phyloP scores from a whole-genome alignment of 768 basidiomycete species.

The Boletus rubroflammeus region DNA sequence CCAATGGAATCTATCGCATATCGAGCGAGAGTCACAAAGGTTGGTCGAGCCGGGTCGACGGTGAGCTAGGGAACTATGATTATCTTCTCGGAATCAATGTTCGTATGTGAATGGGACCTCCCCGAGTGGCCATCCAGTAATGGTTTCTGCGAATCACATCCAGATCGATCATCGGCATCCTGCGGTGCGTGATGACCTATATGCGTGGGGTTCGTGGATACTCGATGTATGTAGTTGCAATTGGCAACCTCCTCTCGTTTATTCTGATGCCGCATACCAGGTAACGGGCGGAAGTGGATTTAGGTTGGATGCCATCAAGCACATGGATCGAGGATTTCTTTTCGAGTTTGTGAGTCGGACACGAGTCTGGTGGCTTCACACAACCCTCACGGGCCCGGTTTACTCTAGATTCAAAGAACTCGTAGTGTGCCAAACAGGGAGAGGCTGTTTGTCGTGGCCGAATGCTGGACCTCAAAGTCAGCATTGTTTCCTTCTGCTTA shows the following conservation, averaged over 20 bases:
- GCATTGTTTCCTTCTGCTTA: conserved; percentile 15
- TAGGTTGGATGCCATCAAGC: conserved; percentile 89
- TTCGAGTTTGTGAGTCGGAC: conserved; percentile 51
- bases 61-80: conserved; percentile 85
- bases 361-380: not conserved
- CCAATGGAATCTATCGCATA: conserved; percentile 70
- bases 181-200: conserved; percentile 69
- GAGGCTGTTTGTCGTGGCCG: conserved; percentile 66
- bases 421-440: conserved; percentile 43
- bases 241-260: not conserved
- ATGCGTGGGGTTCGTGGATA: conserved; percentile 78
- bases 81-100: conserved; percentile 77
- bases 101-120: conserved; percentile 18
- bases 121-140: not conserved
- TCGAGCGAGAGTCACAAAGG: conserved; percentile 61
- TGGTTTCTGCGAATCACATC: conserved; percentile 8
- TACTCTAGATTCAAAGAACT: conserved; percentile 47
- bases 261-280: conserved; percentile 33
- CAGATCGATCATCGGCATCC: conserved; percentile 86
- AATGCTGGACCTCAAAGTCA: conserved; percentile 79
- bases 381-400: not conserved
- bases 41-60: conserved; percentile 80
- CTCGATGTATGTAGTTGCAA: conserved; percentile 42
- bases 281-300: conserved; percentile 71
- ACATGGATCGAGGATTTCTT: conserved; percentile 73